Conservation (phyloP, 306 rosid species). For the Lagenaria siceraria region DNA sequence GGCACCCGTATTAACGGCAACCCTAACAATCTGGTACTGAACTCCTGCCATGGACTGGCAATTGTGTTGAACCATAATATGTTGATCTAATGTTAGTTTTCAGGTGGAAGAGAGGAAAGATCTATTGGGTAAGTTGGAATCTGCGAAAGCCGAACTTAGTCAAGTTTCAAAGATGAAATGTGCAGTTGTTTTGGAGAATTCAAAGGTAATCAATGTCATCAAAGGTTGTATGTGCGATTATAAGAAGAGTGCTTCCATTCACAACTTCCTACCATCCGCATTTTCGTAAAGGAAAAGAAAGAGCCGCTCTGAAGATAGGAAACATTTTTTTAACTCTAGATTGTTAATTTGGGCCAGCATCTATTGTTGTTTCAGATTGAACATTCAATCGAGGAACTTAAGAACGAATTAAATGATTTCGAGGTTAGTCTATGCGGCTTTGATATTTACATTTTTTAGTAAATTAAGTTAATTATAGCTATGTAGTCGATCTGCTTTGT, state of each 20-base stretch:
- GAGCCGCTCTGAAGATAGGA: background rate
- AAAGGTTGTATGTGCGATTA: background rate
- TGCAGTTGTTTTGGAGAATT: conserved; percentile 36
- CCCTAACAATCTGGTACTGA: conserved; percentile 30
- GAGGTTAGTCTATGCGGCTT: conserved; percentile 42
- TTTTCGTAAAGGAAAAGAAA: background rate
- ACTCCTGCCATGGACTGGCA: conserved; percentile 13
- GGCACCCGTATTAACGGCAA: conserved; percentile 16
- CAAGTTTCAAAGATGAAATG: conserved; percentile 42
- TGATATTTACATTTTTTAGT: background rate
- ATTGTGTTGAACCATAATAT: conserved; percentile 13
- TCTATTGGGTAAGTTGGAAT: conserved; percentile 35
- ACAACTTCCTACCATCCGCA: background rate
- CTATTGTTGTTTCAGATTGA: conserved; percentile 32
- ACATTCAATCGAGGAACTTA: conserved; percentile 46
- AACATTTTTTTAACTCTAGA: background rate
- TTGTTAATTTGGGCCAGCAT: background rate
- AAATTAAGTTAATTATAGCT: background rate
- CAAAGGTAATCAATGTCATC: conserved; percentile 33
- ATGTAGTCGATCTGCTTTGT: background rate
- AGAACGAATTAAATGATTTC: conserved; percentile 34
- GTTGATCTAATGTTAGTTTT: conserved; percentile 17
- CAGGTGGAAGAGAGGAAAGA: conserved; percentile 50
- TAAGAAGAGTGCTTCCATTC: background rate
- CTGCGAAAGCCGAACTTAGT: conserved; percentile 55